Conservation (phyloP, 2,329 filamentous ascomycete genomes). For the Bipolaris zeicola region DNA sequence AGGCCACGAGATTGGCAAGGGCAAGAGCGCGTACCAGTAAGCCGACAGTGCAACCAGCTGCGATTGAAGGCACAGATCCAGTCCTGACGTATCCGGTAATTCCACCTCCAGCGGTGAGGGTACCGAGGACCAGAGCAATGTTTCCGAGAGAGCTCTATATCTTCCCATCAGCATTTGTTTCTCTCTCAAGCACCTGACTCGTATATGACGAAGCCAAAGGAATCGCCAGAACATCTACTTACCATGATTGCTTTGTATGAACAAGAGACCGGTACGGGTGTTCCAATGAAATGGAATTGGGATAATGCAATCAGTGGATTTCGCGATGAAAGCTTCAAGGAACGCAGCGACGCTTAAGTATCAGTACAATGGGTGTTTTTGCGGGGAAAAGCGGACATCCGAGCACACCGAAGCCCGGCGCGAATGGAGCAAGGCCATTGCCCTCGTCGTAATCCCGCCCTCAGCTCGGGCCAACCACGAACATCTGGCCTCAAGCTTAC, state of each 20-base stretch:
- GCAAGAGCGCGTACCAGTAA: conserved; percentile 56
- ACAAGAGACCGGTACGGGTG: not conserved
- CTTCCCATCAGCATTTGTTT: conserved; percentile 10
- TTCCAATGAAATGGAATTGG: not conserved
- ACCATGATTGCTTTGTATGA: conserved; percentile 3
- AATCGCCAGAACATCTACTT: not conserved
- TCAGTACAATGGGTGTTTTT: conserved; percentile 17
- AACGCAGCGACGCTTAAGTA: not conserved
- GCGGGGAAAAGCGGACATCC: conserved; percentile 24
- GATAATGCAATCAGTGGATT: not conserved
- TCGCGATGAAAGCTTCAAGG: not conserved
- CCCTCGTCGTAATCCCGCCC: conserved; percentile 7
- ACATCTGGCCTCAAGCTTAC: conserved; percentile 36
- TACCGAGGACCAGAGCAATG: conserved; percentile 78
- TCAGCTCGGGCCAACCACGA: conserved; percentile 16
- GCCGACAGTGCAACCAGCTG: conserved; percentile 83
- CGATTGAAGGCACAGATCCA: conserved; percentile 83
- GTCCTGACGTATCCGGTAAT: conserved; percentile 85
- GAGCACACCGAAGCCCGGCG: conserved; percentile 10
- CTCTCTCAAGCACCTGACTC: conserved; percentile 5
- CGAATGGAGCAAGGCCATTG: not conserved
- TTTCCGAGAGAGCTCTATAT: conserved; percentile 51
- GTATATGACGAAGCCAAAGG: not conserved
- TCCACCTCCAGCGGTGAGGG: conserved; percentile 84
- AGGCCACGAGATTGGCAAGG: not conserved